Evolutionary conservation across 306 rosid species (phyloP).

Genomic region (Begonia masoniana): DNA sequence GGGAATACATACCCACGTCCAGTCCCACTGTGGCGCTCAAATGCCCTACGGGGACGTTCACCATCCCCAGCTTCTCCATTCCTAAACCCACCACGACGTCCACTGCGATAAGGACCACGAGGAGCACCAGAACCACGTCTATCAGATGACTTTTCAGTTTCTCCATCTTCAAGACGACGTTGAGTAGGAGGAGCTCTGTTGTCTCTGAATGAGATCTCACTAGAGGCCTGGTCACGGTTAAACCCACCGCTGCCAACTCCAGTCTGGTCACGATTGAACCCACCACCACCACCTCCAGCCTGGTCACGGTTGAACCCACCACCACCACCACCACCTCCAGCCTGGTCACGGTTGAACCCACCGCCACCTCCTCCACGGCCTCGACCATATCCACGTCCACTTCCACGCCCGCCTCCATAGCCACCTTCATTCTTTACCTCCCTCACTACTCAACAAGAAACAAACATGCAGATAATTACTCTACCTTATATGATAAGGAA

Average conservation of each 20-base stretch:
- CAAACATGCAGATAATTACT: neutral
- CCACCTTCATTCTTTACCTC: slow-evolving; percentile 56
- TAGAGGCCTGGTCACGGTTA: slow-evolving; percentile 19
- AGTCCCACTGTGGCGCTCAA: slow-evolving; percentile 90
- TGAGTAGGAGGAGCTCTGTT: slow-evolving; percentile 26
- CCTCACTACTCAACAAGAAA: slow-evolving; percentile 40
- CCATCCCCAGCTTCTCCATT: slow-evolving; percentile 70
- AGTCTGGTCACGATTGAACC: slow-evolving; percentile 17
- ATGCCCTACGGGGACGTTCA: slow-evolving; percentile 52
- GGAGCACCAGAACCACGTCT: slow-evolving; percentile 62
- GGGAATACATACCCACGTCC: slow-evolving; percentile 56
- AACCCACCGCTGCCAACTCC: slow-evolving; percentile 3
- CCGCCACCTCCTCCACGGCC: slow-evolving; percentile 21
- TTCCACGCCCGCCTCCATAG: slow-evolving; percentile 57
- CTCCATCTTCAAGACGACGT: slow-evolving; percentile 54
- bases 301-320: slow-evolving; percentile 40
- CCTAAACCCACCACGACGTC: slow-evolving; percentile 68
- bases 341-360: slow-evolving; percentile 40
- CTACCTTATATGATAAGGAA: neutral
- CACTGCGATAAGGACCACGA: slow-evolving; percentile 55
- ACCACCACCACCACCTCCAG: slow-evolving; percentile 15
- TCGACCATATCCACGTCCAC: slow-evolving; percentile 26
- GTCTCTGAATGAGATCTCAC: slow-evolving; percentile 30
- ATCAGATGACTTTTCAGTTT: slow-evolving; percentile 35
- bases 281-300: slow-evolving; percentile 1